Conservation (phyloP, 2,329 filamentous ascomycete species). For the Phialophora tarda region DNA sequence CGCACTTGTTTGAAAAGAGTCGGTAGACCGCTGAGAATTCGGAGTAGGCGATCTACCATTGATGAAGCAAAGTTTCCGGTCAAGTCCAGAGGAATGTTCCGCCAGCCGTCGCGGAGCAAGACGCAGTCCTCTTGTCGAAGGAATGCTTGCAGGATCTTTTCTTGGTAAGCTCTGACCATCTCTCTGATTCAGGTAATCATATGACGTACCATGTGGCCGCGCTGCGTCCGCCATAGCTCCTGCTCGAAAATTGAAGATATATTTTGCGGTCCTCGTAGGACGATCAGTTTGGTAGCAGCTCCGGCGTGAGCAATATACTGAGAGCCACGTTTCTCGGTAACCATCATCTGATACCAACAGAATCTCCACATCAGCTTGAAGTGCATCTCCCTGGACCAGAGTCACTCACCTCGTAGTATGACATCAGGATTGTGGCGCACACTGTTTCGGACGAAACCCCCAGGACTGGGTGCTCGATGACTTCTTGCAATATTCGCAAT, state of each 20-base stretch:
- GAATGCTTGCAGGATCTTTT: constrained; percentile 6
- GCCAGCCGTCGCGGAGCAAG: constrained; percentile 6
- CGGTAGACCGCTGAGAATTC: neutral
- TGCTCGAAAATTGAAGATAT: neutral
- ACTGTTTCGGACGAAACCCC: constrained; percentile 2
- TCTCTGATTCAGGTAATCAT: neutral
- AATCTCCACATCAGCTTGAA: neutral
- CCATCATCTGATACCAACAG: constrained; percentile 2
- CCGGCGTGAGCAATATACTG: constrained; percentile 7
- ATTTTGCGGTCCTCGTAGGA: neutral
- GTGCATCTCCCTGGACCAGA: neutral
- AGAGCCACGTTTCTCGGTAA: neutral
- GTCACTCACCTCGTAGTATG: constrained; percentile 6
- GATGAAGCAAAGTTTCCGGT: neutral
- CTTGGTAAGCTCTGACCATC: neutral
- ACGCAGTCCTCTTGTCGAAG: constrained; percentile 12
- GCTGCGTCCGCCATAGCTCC: constrained; percentile 3
- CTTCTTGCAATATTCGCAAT: constrained; percentile 11
- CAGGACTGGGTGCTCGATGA: constrained; percentile 7
- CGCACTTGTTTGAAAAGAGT: constrained; percentile 8
- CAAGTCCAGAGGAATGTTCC: neutral
- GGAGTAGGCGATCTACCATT: constrained; percentile 3
- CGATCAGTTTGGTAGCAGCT: constrained; percentile 4
- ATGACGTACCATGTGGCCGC: neutral
- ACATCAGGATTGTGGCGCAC: constrained; percentile 4